Evolutionary conservation across 2,329 filamentous ascomycete genomes (phyloP).

Genomic region (Decorospora gaudefroyi): DNA sequence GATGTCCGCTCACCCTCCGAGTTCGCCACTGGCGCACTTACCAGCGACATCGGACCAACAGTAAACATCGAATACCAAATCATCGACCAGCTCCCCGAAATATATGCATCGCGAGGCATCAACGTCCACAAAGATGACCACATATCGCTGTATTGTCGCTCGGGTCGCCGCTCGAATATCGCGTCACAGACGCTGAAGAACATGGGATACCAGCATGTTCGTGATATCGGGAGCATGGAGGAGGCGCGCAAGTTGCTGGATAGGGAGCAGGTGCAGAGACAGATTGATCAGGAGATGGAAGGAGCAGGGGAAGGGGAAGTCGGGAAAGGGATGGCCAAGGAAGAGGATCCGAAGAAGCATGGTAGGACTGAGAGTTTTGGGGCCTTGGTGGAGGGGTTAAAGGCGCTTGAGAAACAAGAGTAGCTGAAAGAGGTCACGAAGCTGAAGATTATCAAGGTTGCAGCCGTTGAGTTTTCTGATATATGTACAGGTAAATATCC

Average conservation of each 20-base stretch:
- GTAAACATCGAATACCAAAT: conserved; percentile 48
- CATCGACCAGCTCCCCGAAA: conserved; percentile 35
- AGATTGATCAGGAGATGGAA: conserved; percentile 17
- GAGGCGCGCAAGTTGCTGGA: conserved; percentile 37
- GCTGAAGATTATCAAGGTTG: too few relatives aligned
- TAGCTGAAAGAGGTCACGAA: background rate
- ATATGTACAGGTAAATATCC: conserved; percentile 23
- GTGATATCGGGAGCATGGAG: conserved; percentile 47
- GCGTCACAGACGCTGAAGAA: conserved; percentile 36
- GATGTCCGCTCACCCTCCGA: conserved; percentile 47
- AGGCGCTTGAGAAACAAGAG: conserved; percentile 22
- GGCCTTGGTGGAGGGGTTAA: conserved; percentile 37
- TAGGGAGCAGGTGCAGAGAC: conserved; percentile 30
- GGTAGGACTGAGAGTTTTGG: conserved; percentile 29
- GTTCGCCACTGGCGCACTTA: conserved; percentile 41
- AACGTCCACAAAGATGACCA: conserved; percentile 30
- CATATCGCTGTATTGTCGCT: conserved; percentile 48
- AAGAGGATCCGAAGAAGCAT: conserved; percentile 16
- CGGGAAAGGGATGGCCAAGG: background rate
- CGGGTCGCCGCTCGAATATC: conserved; percentile 42
- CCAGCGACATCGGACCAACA: conserved; percentile 31
- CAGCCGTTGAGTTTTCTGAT: background rate
- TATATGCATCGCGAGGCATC: conserved; percentile 27
- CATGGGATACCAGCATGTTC: conserved; percentile 38
- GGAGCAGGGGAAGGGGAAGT: conserved; percentile 2